A percentile compares a stretch with the other conserved stretches of the same genome.
Conservation (phyloP, 345 rosid species). For the Trapa bicornis region DNA sequence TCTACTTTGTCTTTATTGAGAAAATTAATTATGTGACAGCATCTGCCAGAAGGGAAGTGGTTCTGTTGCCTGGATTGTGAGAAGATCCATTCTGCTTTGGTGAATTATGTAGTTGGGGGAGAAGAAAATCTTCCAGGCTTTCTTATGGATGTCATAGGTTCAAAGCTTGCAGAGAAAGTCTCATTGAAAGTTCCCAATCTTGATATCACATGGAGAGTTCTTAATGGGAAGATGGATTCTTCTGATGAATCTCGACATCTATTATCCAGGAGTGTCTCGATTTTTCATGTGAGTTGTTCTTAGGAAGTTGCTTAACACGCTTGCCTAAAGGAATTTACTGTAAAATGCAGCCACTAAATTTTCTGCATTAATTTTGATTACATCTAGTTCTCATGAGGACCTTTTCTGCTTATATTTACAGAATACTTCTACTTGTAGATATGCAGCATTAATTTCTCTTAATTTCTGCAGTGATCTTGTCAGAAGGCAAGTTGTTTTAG, state of each 20-base stretch:
- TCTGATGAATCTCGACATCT: conserved; percentile 36
- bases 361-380: not conserved
- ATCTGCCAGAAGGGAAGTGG: conserved; percentile 81
- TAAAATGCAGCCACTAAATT: not conserved
- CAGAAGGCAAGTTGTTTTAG: not conserved
- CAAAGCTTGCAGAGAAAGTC: conserved; percentile 27
- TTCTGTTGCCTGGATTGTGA: conserved; percentile 57
- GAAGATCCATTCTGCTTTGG: conserved; percentile 40
- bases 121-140: conserved; percentile 61
- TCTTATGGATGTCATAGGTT: conserved; percentile 34
- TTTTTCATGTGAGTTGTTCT: conserved; percentile 51
- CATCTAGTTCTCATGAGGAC: not conserved
- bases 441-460: not conserved
- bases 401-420: not conserved
- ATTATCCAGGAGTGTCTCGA: conserved; percentile 52
- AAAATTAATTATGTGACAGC: conserved; percentile 34
- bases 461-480: not conserved
- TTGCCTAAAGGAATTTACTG: not conserved
- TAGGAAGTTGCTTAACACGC: not conserved
- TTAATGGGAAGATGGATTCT: conserved; percentile 41
- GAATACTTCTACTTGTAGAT: not conserved
- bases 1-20: not conserved
- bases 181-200: conserved; percentile 20
- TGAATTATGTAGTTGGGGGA: conserved; percentile 41
- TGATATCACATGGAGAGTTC: conserved; percentile 81